These are phyloP conservation scores for Oryza meridionalis DNA, from an alignment of 176 grass and related monocot species.

Conservation along the genomic window DNA sequence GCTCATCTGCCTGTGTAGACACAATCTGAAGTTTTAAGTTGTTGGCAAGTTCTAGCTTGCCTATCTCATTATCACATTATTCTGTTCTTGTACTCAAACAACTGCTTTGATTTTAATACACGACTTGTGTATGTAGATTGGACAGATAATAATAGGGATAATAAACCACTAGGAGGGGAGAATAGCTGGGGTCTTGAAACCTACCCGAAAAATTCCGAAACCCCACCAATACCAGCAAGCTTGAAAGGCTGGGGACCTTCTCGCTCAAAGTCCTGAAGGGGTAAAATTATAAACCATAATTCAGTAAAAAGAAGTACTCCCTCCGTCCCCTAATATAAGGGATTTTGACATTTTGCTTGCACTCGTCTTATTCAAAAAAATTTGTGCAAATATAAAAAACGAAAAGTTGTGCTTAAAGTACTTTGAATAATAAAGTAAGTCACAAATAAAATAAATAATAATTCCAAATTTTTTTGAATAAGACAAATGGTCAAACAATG, in stretches of 20 bases:
- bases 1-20: neutral
- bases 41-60: conserved; percentile 9
- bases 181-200: conserved; percentile 23
- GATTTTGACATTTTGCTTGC: too few relatives aligned
- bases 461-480: too few relatives aligned
- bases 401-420: too few relatives aligned
- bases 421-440: too few relatives aligned
- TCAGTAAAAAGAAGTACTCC: conserved; percentile 1
- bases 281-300: neutral
- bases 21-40: neutral
- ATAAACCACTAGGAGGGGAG: neutral
- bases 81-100: neutral
- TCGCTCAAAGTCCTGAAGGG: conserved; percentile 70
- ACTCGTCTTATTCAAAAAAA: too few relatives aligned
- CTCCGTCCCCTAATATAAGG: too few relatives aligned
- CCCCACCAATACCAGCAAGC: conserved; percentile 83
- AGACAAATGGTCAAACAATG: too few relatives aligned
- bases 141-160: conserved; percentile 5
- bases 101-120: neutral
- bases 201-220: conserved; percentile 96
- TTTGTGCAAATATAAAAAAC: too few relatives aligned
- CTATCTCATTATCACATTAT: neutral
- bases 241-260: conserved; percentile 94
- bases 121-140: neutral
- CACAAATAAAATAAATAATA: too few relatives aligned